Percentiles rank a stretch among this genome's conserved stretches.
These are phyloP conservation scores for Parafenestella ontariensis DNA, from an alignment of 2,329 filamentous ascomycete species.

Conservation along the genomic window DNA sequence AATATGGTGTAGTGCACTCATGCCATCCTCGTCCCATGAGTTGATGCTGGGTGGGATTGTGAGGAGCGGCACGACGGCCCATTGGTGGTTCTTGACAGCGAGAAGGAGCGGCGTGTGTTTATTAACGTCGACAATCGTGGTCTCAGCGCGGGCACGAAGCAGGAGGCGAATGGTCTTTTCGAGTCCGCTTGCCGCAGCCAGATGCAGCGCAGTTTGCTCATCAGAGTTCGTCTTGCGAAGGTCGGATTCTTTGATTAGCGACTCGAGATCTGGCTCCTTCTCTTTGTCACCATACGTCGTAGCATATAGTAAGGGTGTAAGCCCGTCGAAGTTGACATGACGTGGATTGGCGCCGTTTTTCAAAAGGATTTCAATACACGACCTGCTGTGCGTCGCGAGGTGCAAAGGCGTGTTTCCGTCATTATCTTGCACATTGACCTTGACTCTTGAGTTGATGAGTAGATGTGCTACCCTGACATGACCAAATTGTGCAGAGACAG, in stretches of 20 bases:
- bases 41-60: constrained; percentile 40
- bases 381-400: constrained; percentile 27
- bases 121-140: constrained; percentile 26
- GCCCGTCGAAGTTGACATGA: constrained; percentile 22
- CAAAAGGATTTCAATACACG: constrained; percentile 34
- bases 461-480: constrained; percentile 27
- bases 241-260: constrained; percentile 32
- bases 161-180: constrained; percentile 25
- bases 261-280: constrained; percentile 32
- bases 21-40: constrained; percentile 38
- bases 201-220: constrained; percentile 33
- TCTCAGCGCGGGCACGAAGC: constrained; percentile 33
- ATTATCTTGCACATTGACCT: constrained; percentile 30
- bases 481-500: constrained; percentile 23
- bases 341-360: constrained; percentile 29
- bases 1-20: constrained; percentile 43
- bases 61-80: constrained; percentile 35
- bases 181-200: constrained; percentile 39
- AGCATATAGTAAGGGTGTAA: constrained; percentile 33
- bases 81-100: constrained; percentile 37
- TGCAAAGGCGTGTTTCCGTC: constrained; percentile 38
- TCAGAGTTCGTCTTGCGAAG: constrained; percentile 20
- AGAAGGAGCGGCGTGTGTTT: constrained; percentile 41
- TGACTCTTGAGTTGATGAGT: constrained; percentile 32
- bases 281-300: constrained; percentile 16